Conservation (phyloP, 345 rosid genomes). For the Eutrema heterophyllum region DNA sequence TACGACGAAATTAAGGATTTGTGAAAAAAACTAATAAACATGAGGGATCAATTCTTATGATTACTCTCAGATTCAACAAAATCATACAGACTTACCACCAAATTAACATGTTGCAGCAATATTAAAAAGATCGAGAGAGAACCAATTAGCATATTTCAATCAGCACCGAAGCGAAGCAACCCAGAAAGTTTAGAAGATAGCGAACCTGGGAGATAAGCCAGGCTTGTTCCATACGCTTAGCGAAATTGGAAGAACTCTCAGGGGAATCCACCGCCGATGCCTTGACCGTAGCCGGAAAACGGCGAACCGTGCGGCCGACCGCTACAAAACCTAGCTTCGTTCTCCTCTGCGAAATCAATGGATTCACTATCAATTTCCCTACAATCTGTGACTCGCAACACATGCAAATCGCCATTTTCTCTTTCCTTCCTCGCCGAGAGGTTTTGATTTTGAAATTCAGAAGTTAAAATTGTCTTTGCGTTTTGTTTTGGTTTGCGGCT, state of each 20-base stretch:
- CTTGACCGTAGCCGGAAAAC: constrained; percentile 25
- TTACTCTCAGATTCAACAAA: neutral
- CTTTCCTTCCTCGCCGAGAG: neutral
- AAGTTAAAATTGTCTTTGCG: neutral
- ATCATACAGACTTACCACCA: neutral
- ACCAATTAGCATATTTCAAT: neutral
- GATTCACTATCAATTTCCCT: constrained; percentile 13
- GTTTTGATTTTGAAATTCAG: neutral
- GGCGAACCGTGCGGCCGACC: constrained; percentile 15
- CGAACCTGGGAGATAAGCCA: constrained; percentile 85
- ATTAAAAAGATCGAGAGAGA: neutral
- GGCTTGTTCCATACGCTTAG: constrained; percentile 78
- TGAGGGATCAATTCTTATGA: neutral
- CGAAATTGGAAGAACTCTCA: constrained; percentile 70
- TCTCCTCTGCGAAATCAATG: constrained; percentile 13
- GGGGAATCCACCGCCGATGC: constrained; percentile 71
- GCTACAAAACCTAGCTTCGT: constrained; percentile 16
- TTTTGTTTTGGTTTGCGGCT: neutral
- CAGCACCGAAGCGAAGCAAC: too few species aligned
- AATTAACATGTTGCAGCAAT: neutral
- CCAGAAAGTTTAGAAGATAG: neutral
- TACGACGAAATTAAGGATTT: neutral
- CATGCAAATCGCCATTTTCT: constrained; percentile 31
- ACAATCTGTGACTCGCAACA: constrained; percentile 30
- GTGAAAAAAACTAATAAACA: neutral